A percentile compares a stretch with the other conserved stretches of the same genome.
Conservation (phyloP, 1,139 yeast genomes). For the Candida gigantensis region DNA sequence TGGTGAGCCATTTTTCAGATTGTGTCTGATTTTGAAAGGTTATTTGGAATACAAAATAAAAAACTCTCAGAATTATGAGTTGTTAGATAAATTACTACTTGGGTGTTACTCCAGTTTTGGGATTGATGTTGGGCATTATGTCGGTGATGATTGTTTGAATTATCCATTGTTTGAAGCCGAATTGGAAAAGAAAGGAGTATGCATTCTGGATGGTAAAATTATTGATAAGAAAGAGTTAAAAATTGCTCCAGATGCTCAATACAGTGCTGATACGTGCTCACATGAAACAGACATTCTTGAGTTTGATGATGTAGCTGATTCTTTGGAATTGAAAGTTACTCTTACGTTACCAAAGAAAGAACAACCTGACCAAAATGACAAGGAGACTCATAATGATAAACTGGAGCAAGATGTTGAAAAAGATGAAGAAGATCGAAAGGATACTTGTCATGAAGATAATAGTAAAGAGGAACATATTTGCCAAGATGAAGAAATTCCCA, state of each 20-base stretch:
- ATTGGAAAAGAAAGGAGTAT: slow-evolving; percentile 7
- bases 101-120: slow-evolving; percentile 12
- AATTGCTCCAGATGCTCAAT: not conserved
- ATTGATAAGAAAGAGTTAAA: not conserved
- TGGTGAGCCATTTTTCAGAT: slow-evolving; percentile 1
- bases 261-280: not conserved
- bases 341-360: not conserved
- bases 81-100: slow-evolving; percentile 15
- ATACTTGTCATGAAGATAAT: too few species aligned
- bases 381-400: too few species aligned
- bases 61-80: slow-evolving; percentile 9
- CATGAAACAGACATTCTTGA: not conserved
- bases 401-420: not conserved
- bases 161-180: slow-evolving; percentile 4
- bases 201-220: slow-evolving; percentile 4
- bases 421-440: not conserved
- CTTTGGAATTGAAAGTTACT: not conserved
- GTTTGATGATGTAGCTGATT: not conserved
- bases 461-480: too few species aligned
- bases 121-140: slow-evolving; percentile 10
- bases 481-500: too few species aligned
- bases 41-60: slow-evolving; percentile 13
- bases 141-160: not conserved
- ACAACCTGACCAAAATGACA: too few species aligned
- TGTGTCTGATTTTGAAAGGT: slow-evolving; percentile 11